phyloP scores from a whole-genome alignment of 305 asterid genomes.

The Rubia balearica region DNA sequence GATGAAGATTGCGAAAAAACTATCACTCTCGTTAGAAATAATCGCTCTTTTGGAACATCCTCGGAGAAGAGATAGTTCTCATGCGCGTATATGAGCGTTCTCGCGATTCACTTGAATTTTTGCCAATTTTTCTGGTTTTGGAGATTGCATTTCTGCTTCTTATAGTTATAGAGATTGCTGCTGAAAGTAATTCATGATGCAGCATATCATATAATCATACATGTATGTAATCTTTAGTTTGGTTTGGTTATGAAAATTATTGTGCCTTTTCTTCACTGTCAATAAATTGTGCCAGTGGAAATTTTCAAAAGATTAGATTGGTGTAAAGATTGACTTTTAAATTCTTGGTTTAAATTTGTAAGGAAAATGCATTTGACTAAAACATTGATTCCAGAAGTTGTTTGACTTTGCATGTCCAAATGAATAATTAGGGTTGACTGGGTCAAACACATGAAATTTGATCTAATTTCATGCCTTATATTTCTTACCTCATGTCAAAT shows the following conservation, averaged over 20 bases:
- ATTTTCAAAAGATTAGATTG: neutral
- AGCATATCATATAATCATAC: neutral
- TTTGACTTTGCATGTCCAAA: neutral
- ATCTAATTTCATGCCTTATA: neutral
- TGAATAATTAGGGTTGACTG: neutral
- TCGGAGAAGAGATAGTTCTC: slow-evolving; percentile 18
- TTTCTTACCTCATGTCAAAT: neutral
- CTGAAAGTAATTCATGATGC: slow-evolving; percentile 15
- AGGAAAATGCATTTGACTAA: neutral
- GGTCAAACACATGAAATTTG: neutral
- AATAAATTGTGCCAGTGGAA: slow-evolving; percentile 7
- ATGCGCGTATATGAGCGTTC: slow-evolving; percentile 4
- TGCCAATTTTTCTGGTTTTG: neutral
- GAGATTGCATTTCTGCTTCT: neutral
- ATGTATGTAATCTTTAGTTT: neutral
- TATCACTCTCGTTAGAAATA: slow-evolving; percentile 23
- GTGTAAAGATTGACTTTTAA: neutral
- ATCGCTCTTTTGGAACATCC: slow-evolving; percentile 14
- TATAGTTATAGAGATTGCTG: neutral
- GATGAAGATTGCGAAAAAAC: slow-evolving; percentile 27
- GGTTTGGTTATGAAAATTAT: neutral
- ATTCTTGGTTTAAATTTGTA: neutral
- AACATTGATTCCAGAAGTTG: neutral
- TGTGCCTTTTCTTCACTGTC: slow-evolving; percentile 1
- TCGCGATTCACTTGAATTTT: too few relatives aligned